Evolutionary conservation across 306 rosid species (phyloP).

Genomic region (Amphicarpaea edgeworthii): DNA sequence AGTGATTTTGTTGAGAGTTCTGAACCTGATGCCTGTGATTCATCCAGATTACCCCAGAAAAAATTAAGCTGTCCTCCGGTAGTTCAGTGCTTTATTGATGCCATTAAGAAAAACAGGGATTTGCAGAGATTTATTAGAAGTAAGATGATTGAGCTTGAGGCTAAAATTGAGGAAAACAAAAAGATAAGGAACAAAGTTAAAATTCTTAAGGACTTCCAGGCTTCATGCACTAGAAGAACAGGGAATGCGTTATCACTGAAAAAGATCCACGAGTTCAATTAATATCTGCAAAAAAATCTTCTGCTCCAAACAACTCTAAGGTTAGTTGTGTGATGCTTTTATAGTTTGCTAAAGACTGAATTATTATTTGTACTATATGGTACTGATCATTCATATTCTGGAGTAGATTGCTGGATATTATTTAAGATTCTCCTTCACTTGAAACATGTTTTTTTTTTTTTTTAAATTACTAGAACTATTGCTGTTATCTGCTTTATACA

Average conservation of each 20-base stretch:
- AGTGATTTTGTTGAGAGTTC: constrained; percentile 37
- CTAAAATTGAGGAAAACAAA: constrained; percentile 84
- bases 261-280: constrained; percentile 79
- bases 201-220: constrained; percentile 81
- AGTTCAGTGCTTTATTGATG: constrained; percentile 73
- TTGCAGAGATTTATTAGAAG: constrained; percentile 69
- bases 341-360: constrained; percentile 19
- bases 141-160: constrained; percentile 75
- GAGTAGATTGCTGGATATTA: constrained; percentile 7
- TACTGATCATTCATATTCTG: constrained; percentile 14
- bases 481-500: constrained; percentile 6
- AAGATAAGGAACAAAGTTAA: constrained; percentile 63
- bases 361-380: constrained; percentile 18
- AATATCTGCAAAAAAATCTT: constrained; percentile 62
- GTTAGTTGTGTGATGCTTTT: constrained; percentile 53
- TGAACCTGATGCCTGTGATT: constrained; percentile 44
- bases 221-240: constrained; percentile 70
- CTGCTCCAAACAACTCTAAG: constrained; percentile 58
- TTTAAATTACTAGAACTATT: constrained; percentile 11
- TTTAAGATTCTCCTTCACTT: constrained; percentile 24
- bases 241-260: constrained; percentile 73
- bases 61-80: constrained; percentile 66
- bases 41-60: constrained; percentile 49
- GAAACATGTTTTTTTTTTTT: neutral
- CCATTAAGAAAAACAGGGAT: constrained; percentile 79